These are phyloP conservation scores for Glebionis coronaria DNA, from an alignment of 129 eudicot genomes.

Conservation along the genomic window DNA sequence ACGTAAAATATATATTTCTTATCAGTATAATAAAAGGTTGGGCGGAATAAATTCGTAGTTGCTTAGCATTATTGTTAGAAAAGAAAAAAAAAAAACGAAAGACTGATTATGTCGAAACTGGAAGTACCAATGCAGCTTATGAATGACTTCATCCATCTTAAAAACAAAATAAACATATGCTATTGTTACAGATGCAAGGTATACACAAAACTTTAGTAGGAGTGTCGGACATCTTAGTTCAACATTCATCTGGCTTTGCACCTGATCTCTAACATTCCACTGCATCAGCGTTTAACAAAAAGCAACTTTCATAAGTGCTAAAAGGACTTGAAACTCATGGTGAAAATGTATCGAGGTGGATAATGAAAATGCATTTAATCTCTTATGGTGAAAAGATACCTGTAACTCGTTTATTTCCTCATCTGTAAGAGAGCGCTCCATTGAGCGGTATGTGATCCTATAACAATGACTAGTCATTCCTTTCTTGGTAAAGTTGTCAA, in stretches of 20 bases:
- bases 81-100: no score
- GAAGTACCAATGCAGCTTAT: slow-evolving; percentile 11
- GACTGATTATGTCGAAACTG: no score
- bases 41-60: no score
- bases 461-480: slow-evolving; percentile 97
- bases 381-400: slow-evolving; percentile 33
- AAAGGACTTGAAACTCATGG: background rate
- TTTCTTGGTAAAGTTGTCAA: slow-evolving; percentile 81
- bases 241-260: slow-evolving; percentile 64
- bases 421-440: slow-evolving; percentile 89
- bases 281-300: slow-evolving; percentile 23
- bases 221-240: slow-evolving; percentile 52
- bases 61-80: no score
- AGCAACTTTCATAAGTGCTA: background rate
- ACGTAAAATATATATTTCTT: no score
- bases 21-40: no score
- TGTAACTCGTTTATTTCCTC: slow-evolving; percentile 86
- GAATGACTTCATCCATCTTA: slow-evolving; percentile 10
- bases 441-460: slow-evolving; percentile 80
- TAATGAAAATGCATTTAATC: background rate
- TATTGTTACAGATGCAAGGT: slow-evolving; percentile 14
- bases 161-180: background rate
- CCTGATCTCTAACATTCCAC: slow-evolving; percentile 87
- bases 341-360: background rate
- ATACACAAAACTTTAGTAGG: slow-evolving; percentile 12